Evolutionary conservation across 1,284 basidiomycete genomes (phyloP), one percentile per base, ranked within the genome.

Genomic region (Cryptococcus sp.): DNA sequence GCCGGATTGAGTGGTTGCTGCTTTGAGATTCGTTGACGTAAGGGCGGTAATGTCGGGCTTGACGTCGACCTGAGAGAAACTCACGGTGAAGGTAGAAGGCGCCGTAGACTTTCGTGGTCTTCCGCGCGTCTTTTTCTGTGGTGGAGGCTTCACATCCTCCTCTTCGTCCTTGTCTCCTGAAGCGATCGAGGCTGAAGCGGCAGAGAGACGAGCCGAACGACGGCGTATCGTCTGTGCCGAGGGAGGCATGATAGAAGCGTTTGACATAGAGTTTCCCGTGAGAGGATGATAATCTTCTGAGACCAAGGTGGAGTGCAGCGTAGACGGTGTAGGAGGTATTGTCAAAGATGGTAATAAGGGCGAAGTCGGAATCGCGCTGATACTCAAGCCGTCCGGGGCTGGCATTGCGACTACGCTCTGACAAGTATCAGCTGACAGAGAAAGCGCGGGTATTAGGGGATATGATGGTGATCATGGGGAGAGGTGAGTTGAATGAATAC

Each of bases 171-270:
- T 23, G 22, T 46, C 38, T 17, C 29, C 39, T 5, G n/a, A 16
- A 45, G 22, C n/a, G 46, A 23, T 26, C n/a, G 29, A 20, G 17
- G n/a, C 20, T 11, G 44, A 40, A 10, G 29, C 44, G 51, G 29
- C 39, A 6, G 56, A 53, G 5, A 54, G 29, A 29, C 56, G 56
- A 41, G 56, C 52, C 13, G 51, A 58, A 39, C 52, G 38, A 13
- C 56, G 46, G n/a, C 34, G 50, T 1, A 46, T 4, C 46, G 19
- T n/a, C 13, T 22, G 46, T 4, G 17, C 22, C 3, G 10, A n/a
- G 46, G 25, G 20, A 23, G 53, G 39, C 41, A 57, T 52, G 50
- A n/a, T 47, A 37, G 41, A 44, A 44, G n/a, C 41, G n/a, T n/a
- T 44, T 44, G 41, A 44, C 29, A 34, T 34, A 2, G 29, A 34